Percentiles rank a stretch among this genome's conserved stretches.
Conservation (phyloP, 1,284 basidiomycete genomes). For the Bjerkandera adusta region DNA sequence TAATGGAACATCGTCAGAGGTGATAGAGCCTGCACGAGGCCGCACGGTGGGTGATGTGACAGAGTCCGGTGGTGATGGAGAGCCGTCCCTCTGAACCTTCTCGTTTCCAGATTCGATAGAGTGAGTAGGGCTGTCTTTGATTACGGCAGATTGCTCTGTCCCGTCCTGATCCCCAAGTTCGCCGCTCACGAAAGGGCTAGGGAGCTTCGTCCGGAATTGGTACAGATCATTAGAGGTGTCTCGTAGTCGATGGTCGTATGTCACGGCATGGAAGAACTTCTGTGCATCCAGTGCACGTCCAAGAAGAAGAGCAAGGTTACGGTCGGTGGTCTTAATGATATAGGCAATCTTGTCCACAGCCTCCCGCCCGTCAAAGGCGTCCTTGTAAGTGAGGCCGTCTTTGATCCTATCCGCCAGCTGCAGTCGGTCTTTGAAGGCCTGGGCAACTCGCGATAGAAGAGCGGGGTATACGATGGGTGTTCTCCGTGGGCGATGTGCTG, state of each 20-base stretch:
- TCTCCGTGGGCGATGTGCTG: slow-evolving; percentile 37
- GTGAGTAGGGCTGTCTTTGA: slow-evolving; percentile 34
- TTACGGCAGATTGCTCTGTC: too few species aligned
- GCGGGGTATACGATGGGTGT: slow-evolving; percentile 92
- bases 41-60: slow-evolving; percentile 26
- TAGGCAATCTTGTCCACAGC: slow-evolving; percentile 96
- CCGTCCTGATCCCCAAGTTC: slow-evolving; percentile 49
- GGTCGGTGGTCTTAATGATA: slow-evolving; percentile 97
- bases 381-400: slow-evolving; percentile 94
- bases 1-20: slow-evolving; percentile 66
- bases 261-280: slow-evolving; percentile 99
- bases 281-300: slow-evolving; percentile 96
- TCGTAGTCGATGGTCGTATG: slow-evolving; percentile 94
- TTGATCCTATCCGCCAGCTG: slow-evolving; percentile 80
- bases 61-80: slow-evolving; percentile 37
- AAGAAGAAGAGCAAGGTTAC: slow-evolving; percentile 91
- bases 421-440: slow-evolving; percentile 88
- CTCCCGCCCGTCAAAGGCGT: slow-evolving; percentile 94
- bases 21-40: slow-evolving; percentile 43
- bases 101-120: slow-evolving; percentile 41
- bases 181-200: slow-evolving; percentile 78
- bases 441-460: slow-evolving; percentile 90
- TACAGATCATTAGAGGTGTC: slow-evolving; percentile 92
- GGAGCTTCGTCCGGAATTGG: slow-evolving; percentile 80
- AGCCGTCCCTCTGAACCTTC: slow-evolving; percentile 29